Evolutionary conservation across 148 eudicot genomes (phyloP).

Genomic region (Hydrangea macrophylla): DNA sequence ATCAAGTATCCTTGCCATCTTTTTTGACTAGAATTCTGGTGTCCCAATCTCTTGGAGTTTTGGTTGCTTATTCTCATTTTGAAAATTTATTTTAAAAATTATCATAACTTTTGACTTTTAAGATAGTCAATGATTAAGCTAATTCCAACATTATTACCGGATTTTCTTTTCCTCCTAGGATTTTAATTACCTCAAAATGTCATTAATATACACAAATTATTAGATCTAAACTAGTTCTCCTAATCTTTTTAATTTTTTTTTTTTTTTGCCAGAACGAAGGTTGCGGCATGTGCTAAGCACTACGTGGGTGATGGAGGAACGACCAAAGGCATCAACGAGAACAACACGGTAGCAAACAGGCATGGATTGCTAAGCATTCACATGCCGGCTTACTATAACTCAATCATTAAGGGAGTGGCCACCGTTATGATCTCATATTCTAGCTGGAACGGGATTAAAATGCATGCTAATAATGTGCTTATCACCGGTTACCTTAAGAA

Average conservation of each 20-base stretch:
- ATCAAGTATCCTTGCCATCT: too few relatives aligned
- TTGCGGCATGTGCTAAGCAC: slow-evolving; percentile 49
- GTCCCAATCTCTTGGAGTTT: too few relatives aligned
- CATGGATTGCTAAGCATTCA: slow-evolving; percentile 35
- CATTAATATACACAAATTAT: too few relatives aligned
- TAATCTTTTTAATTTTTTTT: neutral
- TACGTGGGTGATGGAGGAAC: slow-evolving; percentile 55
- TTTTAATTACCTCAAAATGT: too few relatives aligned
- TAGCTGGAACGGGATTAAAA: slow-evolving; percentile 45
- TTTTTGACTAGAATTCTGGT: too few relatives aligned
- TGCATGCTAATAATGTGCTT: slow-evolving; percentile 41
- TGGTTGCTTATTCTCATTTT: too few relatives aligned
- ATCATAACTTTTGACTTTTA: too few relatives aligned
- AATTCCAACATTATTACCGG: too few relatives aligned
- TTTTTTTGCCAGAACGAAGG: slow-evolving; percentile 29
- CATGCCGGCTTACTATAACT: slow-evolving; percentile 41
- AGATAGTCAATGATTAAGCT: too few relatives aligned
- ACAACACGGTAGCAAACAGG: slow-evolving; percentile 26
- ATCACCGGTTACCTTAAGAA: slow-evolving; percentile 21
- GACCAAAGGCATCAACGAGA: slow-evolving; percentile 31
- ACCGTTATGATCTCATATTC: slow-evolving; percentile 44
- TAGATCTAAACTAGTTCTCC: too few relatives aligned
- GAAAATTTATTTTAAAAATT: too few relatives aligned
- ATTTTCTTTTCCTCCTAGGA: too few relatives aligned
- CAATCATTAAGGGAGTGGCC: slow-evolving; percentile 31